phyloP scores from a whole-genome alignment of 495 filamentous ascomycete species.

The Tuber magnatum region DNA sequence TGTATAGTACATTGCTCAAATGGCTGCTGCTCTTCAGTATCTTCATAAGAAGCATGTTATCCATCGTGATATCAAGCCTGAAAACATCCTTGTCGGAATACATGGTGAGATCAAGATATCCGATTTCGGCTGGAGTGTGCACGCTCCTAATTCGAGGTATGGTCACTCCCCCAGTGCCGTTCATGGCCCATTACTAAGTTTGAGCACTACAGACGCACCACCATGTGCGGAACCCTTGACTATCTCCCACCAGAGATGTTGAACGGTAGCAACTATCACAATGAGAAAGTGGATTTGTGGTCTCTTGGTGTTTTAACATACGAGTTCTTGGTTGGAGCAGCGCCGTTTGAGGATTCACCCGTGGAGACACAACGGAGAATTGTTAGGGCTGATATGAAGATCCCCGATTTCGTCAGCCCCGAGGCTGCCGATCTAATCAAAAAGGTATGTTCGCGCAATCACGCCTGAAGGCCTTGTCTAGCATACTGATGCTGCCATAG shows the following conservation, averaged over 20 bases:
- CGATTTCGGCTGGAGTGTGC: slow-evolving; percentile 97
- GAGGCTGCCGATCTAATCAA: slow-evolving; percentile 92
- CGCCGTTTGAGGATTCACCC: slow-evolving; percentile 91
- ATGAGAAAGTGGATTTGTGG: slow-evolving; percentile 94
- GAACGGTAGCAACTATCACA: slow-evolving; percentile 77
- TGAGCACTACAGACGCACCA: slow-evolving; percentile 52
- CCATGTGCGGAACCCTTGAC: slow-evolving; percentile 95
- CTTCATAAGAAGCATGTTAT: slow-evolving; percentile 97
- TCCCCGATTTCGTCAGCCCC: slow-evolving; percentile 80
- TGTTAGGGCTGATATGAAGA: slow-evolving; percentile 79
- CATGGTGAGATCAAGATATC: slow-evolving; percentile 98
- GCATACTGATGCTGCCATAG: slow-evolving; percentile 45
- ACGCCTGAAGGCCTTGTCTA: not conserved
- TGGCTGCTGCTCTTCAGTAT: slow-evolving; percentile 87
- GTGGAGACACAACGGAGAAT: slow-evolving; percentile 93
- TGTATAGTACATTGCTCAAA: slow-evolving; percentile 90
- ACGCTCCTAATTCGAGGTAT: slow-evolving; percentile 81
- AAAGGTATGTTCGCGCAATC: slow-evolving; percentile 51
- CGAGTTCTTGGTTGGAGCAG: slow-evolving; percentile 91
- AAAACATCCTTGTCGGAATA: slow-evolving; percentile 95
- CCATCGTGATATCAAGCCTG: slow-evolving; percentile 97
- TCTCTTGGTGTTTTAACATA: slow-evolving; percentile 90
- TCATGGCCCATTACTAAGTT: slow-evolving; percentile 5
- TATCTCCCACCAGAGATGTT: slow-evolving; percentile 98
- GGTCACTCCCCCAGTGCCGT: not conserved